Evolutionary conservation across 202 grass and related monocot genomes (phyloP).

Genomic region (Hordeum pubiflorum): DNA sequence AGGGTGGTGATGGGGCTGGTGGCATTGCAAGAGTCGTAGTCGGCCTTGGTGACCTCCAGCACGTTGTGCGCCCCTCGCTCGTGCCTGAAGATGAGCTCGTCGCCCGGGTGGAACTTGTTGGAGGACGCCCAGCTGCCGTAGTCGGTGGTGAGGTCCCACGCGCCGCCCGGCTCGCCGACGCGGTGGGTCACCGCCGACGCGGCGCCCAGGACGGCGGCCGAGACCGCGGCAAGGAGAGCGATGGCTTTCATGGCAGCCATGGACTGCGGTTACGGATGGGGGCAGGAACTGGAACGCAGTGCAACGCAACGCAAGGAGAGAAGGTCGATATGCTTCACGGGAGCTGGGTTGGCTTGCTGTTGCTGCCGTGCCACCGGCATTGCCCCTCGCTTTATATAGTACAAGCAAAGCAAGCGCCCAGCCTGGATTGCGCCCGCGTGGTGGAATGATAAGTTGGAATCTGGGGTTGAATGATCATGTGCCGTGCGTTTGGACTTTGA

Average conservation of each 20-base stretch:
- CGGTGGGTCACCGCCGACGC: constrained; percentile 32
- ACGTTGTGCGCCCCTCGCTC: background rate
- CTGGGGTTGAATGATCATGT: too few relatives aligned
- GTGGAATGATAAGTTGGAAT: too few relatives aligned
- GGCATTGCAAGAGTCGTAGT: background rate
- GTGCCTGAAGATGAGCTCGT: constrained; percentile 2
- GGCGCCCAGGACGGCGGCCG: background rate
- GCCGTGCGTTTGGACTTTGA: too few relatives aligned
- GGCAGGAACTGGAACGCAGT: too few relatives aligned
- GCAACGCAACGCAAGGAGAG: background rate
- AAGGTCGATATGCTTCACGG: too few relatives aligned
- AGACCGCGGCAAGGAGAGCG: background rate
- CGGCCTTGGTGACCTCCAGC: background rate
- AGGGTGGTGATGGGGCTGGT: background rate
- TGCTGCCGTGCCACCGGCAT: too few relatives aligned
- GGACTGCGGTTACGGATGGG: background rate
- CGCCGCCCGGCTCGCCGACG: constrained; percentile 15
- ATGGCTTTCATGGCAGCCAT: background rate
- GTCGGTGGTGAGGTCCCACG: constrained; percentile 20
- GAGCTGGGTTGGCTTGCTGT: too few relatives aligned
- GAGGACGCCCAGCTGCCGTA: constrained; percentile 23
- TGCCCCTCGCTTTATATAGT: too few relatives aligned
- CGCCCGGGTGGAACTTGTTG: constrained; percentile 30
- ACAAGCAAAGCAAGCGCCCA: too few relatives aligned
- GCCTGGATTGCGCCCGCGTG: too few relatives aligned